Evolutionary conservation across 257 asterid species (phyloP).

Genomic region (Rauvolfia tetraphylla): DNA sequence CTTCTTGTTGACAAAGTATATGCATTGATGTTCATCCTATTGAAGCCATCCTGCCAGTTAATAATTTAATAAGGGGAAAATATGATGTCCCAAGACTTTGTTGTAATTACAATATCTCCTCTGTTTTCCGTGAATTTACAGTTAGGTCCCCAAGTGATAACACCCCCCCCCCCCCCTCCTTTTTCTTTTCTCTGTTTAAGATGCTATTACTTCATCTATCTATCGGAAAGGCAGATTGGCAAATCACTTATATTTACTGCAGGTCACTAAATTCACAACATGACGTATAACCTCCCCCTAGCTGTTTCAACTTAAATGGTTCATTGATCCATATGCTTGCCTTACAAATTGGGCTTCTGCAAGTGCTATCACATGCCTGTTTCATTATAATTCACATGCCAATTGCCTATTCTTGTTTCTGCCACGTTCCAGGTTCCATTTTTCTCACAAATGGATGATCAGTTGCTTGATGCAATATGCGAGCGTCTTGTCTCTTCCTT

Average conservation of each 20-base stretch:
- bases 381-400: not conserved
- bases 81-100: not conserved
- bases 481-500: conserved; percentile 74
- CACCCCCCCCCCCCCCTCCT: too few relatives aligned
- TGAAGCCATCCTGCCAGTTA: not conserved
- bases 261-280: not conserved
- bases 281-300: not conserved
- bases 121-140: not conserved
- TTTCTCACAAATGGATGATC: conserved; percentile 96
- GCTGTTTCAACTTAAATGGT: not conserved
- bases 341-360: not conserved
- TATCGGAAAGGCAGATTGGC: not conserved
- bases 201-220: not conserved
- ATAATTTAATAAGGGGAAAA: not conserved
- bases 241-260: not conserved
- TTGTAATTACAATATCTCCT: not conserved
- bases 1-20: not conserved
- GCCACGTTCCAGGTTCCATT: conserved; percentile 60
- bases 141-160: not conserved
- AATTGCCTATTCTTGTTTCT: conserved; percentile 2
- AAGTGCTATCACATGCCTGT: too few relatives aligned
- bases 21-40: not conserved
- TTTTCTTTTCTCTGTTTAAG: not conserved
- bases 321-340: not conserved
- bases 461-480: conserved; percentile 86